Conservation (phyloP, 2,329 filamentous ascomycete genomes). For the Colletotrichum sp. region DNA sequence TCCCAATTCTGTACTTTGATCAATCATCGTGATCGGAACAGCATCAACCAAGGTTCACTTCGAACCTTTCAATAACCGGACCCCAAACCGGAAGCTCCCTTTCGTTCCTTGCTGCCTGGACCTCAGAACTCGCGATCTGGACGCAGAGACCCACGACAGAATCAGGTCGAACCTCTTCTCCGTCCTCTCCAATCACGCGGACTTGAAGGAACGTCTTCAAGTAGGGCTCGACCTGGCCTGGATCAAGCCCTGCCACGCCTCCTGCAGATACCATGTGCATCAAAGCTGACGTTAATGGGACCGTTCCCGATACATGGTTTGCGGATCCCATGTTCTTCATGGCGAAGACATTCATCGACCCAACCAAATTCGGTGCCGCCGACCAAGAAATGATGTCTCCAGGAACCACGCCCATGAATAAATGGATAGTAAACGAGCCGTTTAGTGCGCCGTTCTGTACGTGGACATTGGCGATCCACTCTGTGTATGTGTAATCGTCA, state of each 20-base stretch:
- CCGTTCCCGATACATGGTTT: slow-evolving; percentile 49
- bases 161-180: slow-evolving; percentile 27
- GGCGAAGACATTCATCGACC: slow-evolving; percentile 64
- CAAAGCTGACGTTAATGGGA: slow-evolving; percentile 57
- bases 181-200: slow-evolving; percentile 33
- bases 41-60: neutral
- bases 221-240: slow-evolving; percentile 42
- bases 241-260: slow-evolving; percentile 40
- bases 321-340: slow-evolving; percentile 37
- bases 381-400: slow-evolving; percentile 54
- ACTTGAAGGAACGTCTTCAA: slow-evolving; percentile 42
- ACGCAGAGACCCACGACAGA: slow-evolving; percentile 39
- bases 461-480: slow-evolving; percentile 74
- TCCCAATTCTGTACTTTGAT: neutral
- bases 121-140: slow-evolving; percentile 40
- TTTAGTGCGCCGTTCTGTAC: slow-evolving; percentile 65
- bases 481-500: slow-evolving; percentile 48
- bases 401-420: slow-evolving; percentile 68
- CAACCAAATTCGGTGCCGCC: slow-evolving; percentile 60
- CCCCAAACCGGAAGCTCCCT: slow-evolving; percentile 44
- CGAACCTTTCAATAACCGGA: slow-evolving; percentile 23
- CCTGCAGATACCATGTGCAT: slow-evolving; percentile 44
- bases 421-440: slow-evolving; percentile 65
- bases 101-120: slow-evolving; percentile 35
- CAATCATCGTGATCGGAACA: neutral